Evolutionary conservation across 192 early-diverging fungal species (phyloP), one percentile per base, ranked within the genome.

Genomic region (Podila horticola): DNA sequence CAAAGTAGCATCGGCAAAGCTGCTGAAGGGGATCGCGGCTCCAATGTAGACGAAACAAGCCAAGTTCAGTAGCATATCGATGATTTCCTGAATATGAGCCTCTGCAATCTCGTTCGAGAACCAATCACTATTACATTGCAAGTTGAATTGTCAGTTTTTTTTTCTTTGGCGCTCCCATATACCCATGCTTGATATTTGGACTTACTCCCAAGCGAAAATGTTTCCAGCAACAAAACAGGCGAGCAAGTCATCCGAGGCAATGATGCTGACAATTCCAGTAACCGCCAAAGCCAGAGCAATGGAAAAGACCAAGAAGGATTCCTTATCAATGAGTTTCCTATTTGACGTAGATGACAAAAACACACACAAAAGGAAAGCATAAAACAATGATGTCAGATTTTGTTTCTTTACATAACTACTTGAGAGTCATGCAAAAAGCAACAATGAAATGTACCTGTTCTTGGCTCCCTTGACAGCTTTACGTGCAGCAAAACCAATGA

Each of bases 11-110:
- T 90, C 79, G 30, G 83, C 82, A 75, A 94, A 95, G 29, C 87
- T 82, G 2, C 82, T 68, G 90, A 92, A 95, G 0, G 95, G 94
- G 55, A 95, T 92, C 15, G 89, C 86, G 11, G 93, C 82, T 28
- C 94, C 95, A 84, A 96, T 92, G 68, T 93, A 98, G 22, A 98
- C 89, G 85, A 99, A 99, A 51, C 95, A 93, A 5, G 94, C 83
- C 69, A 95, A 82, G 82, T 96, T 97, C 49, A 98, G 75, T 71
- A 99, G 82, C 77, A 90, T 92, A 72, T 97, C 96, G 57, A 99
- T 88, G 4, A 94, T 92, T 82, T 97, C 96, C 83, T 98, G 96
- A 30, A 98, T 87, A 26, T 95, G 91, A 2, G 94, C 91, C 58
- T 94, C 92, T 34, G 93, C 86, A 22, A 92, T 91, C 67, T 96